Evolutionary conservation across 306 rosid species (phyloP), one percentile per base, ranked within the genome.

Genomic region (Casuarina glauca): DNA sequence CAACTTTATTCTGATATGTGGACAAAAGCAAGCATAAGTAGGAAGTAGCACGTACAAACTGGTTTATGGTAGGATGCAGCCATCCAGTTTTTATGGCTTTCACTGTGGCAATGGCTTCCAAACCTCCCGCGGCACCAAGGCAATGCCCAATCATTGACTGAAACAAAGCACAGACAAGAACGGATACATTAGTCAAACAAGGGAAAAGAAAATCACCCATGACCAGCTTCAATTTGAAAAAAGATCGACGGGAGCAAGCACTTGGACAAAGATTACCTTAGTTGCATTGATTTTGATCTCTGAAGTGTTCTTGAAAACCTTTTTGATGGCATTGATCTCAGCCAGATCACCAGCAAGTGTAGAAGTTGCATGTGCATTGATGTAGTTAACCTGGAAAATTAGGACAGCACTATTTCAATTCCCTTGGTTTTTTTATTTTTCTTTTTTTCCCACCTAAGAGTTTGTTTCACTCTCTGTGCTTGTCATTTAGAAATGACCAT

Each of bases 61-160:
- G 99, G 80, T 96, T 96, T 80, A 96, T 96, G 32, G 90, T 32
- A 75, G 99, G 99, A 91, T 96, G 99, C 76, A 96, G 78, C 99
- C 99, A 96, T 82, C 99, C 98, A 1, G 96, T 91, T 75, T 79
- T 80, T 77, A 96, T 93, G 85, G 99, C 99, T 91, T 96, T 93
- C 71, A 96, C 87, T 0, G 98, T 86, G 79, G 99, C 99, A 74
- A 96, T 96, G 78, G 99, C 99, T 93, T 96, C 99, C 94, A 96
- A 85, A 80, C 99, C 99, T 49, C 99, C 99, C 52, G 99, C 88
- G 52, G 98, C 98, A 79, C 99, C 98, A 52, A 96, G 99, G 86
- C 99, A 91, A 78, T 96, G 98, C 49, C 99, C 99, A 45, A 96
- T 96, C 99, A 96, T 88, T 74, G 98, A 96, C 99, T 96, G 93